Evolutionary conservation across 2,329 filamentous ascomycete species (phyloP).

Genomic region (Diaporthe sp.): DNA sequence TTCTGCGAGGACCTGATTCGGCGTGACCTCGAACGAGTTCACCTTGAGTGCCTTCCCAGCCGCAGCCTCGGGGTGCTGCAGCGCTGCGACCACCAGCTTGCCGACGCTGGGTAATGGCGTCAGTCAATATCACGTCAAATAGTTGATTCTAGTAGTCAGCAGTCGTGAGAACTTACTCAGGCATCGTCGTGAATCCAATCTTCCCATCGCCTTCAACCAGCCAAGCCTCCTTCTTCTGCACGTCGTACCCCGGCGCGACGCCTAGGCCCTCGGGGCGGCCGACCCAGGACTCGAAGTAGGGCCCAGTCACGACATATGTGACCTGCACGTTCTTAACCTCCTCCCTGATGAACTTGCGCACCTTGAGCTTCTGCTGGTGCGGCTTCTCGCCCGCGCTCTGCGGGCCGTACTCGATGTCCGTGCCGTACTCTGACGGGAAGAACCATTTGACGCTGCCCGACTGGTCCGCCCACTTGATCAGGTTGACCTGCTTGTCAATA

Average conservation of each 20-base stretch:
- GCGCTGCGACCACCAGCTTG: constrained; percentile 73
- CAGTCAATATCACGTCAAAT: neutral
- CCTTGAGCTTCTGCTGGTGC: constrained; percentile 78
- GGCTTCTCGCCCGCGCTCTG: constrained; percentile 72
- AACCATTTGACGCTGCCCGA: constrained; percentile 71
- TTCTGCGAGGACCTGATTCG: constrained; percentile 73
- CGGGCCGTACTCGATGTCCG: constrained; percentile 73
- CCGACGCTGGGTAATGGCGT: constrained; percentile 68
- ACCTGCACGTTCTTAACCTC: constrained; percentile 68
- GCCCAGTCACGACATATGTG: constrained; percentile 79
- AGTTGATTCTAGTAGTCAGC: neutral
- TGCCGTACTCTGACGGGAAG: constrained; percentile 78
- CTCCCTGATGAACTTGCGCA: constrained; percentile 72
- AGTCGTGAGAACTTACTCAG: constrained; percentile 67
- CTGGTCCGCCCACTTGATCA: constrained; percentile 72
- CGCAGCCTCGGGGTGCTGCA: constrained; percentile 68
- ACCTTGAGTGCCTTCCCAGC: constrained; percentile 73
- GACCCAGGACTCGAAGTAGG: constrained; percentile 76
- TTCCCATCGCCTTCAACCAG: constrained; percentile 73
- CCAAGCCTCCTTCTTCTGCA: constrained; percentile 68
- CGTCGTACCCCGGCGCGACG: constrained; percentile 70
- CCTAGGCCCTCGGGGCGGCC: constrained; percentile 53
- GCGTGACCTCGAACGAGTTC: constrained; percentile 79
- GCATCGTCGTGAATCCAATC: constrained; percentile 79
- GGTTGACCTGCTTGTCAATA: constrained; percentile 71